A percentile compares a stretch with the other conserved stretches of the same genome.
These are phyloP conservation scores for Castanopsis chinensis DNA, from an alignment of 306 rosid genomes.

Conservation along the genomic window DNA sequence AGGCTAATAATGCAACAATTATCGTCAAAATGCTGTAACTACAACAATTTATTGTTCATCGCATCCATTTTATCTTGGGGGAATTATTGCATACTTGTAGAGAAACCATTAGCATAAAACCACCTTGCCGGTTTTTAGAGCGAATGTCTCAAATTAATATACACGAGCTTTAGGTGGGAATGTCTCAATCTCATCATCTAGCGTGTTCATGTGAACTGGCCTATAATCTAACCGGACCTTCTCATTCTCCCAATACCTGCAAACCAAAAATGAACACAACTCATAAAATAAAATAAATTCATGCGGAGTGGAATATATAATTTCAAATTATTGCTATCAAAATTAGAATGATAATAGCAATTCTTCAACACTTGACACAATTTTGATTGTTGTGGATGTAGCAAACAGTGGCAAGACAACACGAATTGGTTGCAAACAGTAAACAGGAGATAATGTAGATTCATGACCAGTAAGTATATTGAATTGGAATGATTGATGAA, in stretches of 20 bases:
- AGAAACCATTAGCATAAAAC: conserved; percentile 9
- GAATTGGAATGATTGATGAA: not conserved
- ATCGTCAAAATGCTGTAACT: conserved; percentile 27
- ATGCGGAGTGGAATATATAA: not conserved
- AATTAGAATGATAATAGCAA: too few species aligned
- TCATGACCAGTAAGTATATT: not conserved
- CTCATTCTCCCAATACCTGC: conserved; percentile 86
- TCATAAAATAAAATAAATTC: conserved; percentile 11
- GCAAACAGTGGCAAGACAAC: too few species aligned
- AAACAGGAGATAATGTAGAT: too few species aligned
- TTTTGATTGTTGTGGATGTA: too few species aligned
- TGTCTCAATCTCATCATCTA: conserved; percentile 82
- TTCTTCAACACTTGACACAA: too few species aligned
- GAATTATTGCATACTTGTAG: conserved; percentile 11
- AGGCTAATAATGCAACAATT: conserved; percentile 36
- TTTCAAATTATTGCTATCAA: not conserved
- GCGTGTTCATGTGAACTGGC: conserved; percentile 89
- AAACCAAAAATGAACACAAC: conserved; percentile 22
- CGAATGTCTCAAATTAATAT: conserved; percentile 38
- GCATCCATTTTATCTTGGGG: conserved; percentile 24
- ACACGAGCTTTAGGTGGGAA: conserved; percentile 99
- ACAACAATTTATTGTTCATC: conserved; percentile 35
- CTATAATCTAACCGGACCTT: conserved; percentile 81
- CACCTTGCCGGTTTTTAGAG: conserved; percentile 5
- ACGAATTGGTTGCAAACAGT: too few species aligned